Evolutionary conservation across 108 stramenopile species (phyloP).

Genomic region (Cyclotella atomus): DNA sequence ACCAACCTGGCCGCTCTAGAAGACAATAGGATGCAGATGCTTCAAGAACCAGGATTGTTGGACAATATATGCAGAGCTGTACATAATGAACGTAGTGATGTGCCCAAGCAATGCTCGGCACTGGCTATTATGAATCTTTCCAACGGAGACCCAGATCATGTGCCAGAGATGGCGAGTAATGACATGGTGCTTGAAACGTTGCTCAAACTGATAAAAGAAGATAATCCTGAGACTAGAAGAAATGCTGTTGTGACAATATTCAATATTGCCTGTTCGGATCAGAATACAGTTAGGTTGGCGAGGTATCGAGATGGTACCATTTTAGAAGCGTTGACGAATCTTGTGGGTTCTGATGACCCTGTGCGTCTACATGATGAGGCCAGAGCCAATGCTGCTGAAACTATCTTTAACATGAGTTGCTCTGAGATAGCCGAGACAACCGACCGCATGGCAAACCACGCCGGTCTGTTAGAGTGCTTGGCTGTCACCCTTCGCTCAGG

Average conservation of each 20-base stretch:
- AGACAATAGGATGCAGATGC: constrained; percentile 56
- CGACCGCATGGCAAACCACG: constrained; percentile 59
- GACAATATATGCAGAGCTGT: constrained; percentile 56
- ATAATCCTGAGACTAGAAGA: constrained; percentile 51
- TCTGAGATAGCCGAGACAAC: constrained; percentile 50
- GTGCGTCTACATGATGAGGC: constrained; percentile 48
- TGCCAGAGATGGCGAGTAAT: constrained; percentile 61
- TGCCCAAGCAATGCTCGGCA: constrained; percentile 59
- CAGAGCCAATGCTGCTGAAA: constrained; percentile 62
- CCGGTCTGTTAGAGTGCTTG: constrained; percentile 50
- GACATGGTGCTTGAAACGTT: constrained; percentile 56
- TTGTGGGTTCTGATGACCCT: constrained; percentile 50
- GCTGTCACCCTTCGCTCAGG: constrained; percentile 40
- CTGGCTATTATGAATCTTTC: constrained; percentile 64
- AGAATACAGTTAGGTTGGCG: constrained; percentile 52
- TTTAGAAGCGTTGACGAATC: constrained; percentile 45
- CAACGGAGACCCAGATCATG: constrained; percentile 58
- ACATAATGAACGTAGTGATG: constrained; percentile 54
- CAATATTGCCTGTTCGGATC: constrained; percentile 61
- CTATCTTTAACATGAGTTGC: constrained; percentile 61
- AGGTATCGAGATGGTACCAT: constrained; percentile 51
- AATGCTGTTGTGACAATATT: constrained; percentile 60
- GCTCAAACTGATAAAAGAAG: constrained; percentile 54
- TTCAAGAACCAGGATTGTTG: constrained; percentile 39
- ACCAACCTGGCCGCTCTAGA: constrained; percentile 61